phyloP scores from a whole-genome alignment of 257 asterid genomes.

The Penstemon eatonii region DNA sequence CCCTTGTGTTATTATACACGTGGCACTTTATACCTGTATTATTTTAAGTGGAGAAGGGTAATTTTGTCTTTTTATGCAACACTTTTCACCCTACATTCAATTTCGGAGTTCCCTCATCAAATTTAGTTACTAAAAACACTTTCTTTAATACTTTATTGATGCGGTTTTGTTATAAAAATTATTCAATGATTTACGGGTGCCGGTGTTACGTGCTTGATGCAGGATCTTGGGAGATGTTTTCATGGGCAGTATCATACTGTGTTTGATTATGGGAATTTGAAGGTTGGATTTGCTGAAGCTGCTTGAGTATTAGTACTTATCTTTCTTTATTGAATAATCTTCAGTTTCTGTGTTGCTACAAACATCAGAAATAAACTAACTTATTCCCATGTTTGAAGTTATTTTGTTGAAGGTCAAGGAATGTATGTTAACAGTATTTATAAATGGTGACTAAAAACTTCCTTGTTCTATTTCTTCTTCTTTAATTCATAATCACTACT shows the following conservation, averaged over 20 bases:
- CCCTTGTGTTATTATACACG: too few species aligned
- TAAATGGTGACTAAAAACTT: background rate
- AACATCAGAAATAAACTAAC: background rate
- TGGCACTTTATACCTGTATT: too few species aligned
- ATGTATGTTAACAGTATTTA: background rate
- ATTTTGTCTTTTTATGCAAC: too few species aligned
- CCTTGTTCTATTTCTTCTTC: too few species aligned
- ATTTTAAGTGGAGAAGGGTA: too few species aligned
- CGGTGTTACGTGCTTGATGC: slow-evolving; percentile 25
- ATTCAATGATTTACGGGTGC: background rate
- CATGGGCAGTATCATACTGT: slow-evolving; percentile 76
- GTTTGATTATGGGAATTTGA: slow-evolving; percentile 67
- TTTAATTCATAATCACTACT: too few species aligned
- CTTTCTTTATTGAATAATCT: background rate
- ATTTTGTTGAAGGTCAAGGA: background rate
- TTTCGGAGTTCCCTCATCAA: background rate
- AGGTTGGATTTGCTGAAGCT: slow-evolving; percentile 82
- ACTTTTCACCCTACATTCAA: background rate
- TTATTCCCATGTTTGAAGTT: background rate
- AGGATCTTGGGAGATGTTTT: slow-evolving; percentile 90
- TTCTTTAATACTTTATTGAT: background rate
- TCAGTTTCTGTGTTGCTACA: background rate
- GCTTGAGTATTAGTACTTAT: slow-evolving; percentile 36
- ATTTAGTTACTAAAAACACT: background rate
- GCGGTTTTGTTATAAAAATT: background rate